Conservation (phyloP, 768 basidiomycete species). For the Phylloporus sp. region DNA sequence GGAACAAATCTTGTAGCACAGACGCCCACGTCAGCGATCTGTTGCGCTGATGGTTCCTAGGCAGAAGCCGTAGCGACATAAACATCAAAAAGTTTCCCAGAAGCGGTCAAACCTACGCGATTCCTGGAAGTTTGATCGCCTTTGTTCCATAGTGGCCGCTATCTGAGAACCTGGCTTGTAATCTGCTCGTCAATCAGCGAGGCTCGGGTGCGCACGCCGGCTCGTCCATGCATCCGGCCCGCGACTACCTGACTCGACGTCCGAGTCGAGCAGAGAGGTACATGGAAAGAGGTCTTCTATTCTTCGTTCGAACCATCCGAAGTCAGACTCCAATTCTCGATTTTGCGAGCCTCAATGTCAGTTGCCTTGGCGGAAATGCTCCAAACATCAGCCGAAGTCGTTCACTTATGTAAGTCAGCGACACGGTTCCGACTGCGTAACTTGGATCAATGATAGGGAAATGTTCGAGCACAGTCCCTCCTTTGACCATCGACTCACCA, state of each 20-base stretch:
- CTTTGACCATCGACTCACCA: too few species aligned
- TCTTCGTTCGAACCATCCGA: slow-evolving; percentile 18
- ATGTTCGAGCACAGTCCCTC: too few species aligned
- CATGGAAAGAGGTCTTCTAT: slow-evolving; percentile 15
- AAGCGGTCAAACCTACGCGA: slow-evolving; percentile 9
- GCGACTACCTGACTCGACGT: too few species aligned
- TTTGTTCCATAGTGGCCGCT: slow-evolving; percentile 1
- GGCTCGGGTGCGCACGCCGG: slow-evolving; percentile 4
- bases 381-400: background rate
- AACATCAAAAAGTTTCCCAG: slow-evolving; percentile 13
- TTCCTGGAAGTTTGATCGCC: slow-evolving; percentile 15
- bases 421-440: too few species aligned
- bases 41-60: slow-evolving; percentile 20
- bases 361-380: slow-evolving; percentile 6
- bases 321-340: slow-evolving; percentile 10
- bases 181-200: background rate
- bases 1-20: too few species aligned
- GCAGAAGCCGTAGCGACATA: slow-evolving; percentile 15
- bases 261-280: background rate
- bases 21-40: slow-evolving; percentile 9
- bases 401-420: slow-evolving; percentile 17
- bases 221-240: background rate
- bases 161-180: background rate
- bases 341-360: slow-evolving; percentile 15
- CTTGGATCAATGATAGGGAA: too few species aligned